Conservation (phyloP, 345 rosid species). For the Eucalyptus cladocalyx region DNA sequence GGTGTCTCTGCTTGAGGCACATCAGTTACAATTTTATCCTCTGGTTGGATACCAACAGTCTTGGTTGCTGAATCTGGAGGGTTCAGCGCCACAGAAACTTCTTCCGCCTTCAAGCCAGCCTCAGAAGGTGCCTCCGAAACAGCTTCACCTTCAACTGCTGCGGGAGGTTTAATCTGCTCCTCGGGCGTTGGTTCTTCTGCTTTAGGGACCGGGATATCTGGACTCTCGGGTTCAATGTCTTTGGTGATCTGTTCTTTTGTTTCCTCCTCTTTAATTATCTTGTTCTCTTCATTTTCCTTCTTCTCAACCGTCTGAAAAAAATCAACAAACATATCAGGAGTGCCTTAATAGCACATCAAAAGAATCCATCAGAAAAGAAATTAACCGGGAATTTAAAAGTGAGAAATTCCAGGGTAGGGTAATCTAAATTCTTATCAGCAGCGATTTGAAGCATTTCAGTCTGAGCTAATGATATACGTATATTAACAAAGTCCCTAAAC, state of each 20-base stretch:
- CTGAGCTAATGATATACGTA: neutral
- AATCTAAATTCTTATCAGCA: neutral
- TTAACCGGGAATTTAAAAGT: neutral
- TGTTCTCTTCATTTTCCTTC: constrained; percentile 3
- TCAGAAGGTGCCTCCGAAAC: neutral
- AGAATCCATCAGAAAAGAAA: neutral
- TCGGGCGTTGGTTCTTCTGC: neutral
- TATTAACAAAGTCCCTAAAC: neutral
- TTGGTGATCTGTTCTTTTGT: neutral
- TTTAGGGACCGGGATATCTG: neutral
- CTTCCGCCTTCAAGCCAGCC: neutral
- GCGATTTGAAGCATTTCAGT: neutral
- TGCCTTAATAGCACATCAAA: neutral
- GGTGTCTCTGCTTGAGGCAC: neutral
- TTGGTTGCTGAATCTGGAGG: neutral
- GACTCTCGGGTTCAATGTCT: neutral
- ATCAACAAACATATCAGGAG: neutral
- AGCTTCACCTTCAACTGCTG: neutral
- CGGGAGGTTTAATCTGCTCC: neutral
- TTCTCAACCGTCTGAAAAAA: constrained; percentile 5
- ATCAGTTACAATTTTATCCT: neutral
- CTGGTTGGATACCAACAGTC: neutral
- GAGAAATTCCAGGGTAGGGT: neutral
- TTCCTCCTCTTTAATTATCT: neutral
- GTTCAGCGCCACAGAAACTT: neutral